Base-by-base conservation (phyloP, 495 filamentous ascomycete genomes). In the Neurospora discreta region DNA sequence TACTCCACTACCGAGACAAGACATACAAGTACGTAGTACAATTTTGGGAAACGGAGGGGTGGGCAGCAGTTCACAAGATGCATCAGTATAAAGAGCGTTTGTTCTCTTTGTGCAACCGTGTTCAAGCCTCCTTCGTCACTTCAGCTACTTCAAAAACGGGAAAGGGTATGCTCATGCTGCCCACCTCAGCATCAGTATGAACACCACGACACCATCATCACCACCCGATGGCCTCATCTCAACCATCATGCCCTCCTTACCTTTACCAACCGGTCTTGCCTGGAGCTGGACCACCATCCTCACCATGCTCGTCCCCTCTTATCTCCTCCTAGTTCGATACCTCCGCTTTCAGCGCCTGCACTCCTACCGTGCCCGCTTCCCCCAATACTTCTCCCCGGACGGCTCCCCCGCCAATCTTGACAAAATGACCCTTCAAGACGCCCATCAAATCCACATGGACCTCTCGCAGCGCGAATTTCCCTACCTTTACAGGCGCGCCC, bases 351-450 rank as follows among this genome's bases (percentile, higher is more conserved):
- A 65, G 3, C 42, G 69, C 3, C 30, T 65, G 16, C 69, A 30
- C 40, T 30, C 42, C 23, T 30, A 30, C 39, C 69, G 52, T 26
- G 8, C 23, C 52, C 52, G 26, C 23, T 60, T 60, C 52, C 52
- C 52, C 13, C 52, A 65, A 8, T 65, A 65, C 23, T 65, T 65
- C 5, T 4, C 1, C 6, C 30, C 26, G 3, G 23, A 30, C 26
- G 52, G 52, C 26, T 4, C 52, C 52, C 52, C 52, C 26, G 2
- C 13, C 52, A 30, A 26, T 2, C 26, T 89, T 60, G 74, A 81
- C 15, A 76, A 75, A 10, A 90, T 90, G 88, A 90, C 87, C 20
- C 81, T 86, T 70, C 80, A 86, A 39, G 82, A 89, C 23, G 87
- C 87, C 1, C 86, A 78, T 69, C 73, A 80, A 23, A 89, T 89